Percentiles rank a stretch among this genome's conserved stretches.
Conservation (phyloP, 768 basidiomycete species). For the Leccinum arenicola region DNA sequence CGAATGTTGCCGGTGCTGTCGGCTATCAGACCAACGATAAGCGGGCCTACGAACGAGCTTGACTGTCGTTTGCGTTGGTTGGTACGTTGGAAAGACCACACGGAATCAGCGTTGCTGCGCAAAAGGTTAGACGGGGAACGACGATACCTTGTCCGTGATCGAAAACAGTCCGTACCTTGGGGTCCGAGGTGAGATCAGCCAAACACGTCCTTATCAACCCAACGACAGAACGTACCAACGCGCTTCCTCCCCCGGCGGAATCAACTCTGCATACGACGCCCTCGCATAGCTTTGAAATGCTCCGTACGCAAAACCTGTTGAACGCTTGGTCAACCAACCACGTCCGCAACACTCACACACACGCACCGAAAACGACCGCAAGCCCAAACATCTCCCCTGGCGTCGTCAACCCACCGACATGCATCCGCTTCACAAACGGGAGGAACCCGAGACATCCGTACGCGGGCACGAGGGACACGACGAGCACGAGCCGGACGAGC, state of each 20-base stretch:
- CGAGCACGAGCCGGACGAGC: constrained; percentile 61
- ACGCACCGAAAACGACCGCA: constrained; percentile 75
- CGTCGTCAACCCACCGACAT: constrained; percentile 73
- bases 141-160: constrained; percentile 80
- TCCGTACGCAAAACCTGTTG: constrained; percentile 68
- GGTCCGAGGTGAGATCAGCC: background rate
- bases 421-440: constrained; percentile 42
- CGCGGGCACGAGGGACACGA: constrained; percentile 65
- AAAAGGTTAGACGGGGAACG: background rate
- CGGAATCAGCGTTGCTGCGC: background rate
- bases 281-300: constrained; percentile 90
- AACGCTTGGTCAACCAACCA: background rate
- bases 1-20: constrained; percentile 91
- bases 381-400: constrained; percentile 83
- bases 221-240: constrained; percentile 56
- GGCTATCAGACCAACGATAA: constrained; percentile 84
- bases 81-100: background rate
- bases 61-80: constrained; percentile 47
- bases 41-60: constrained; percentile 87
- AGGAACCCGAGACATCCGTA: constrained; percentile 87
- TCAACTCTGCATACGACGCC: constrained; percentile 81
- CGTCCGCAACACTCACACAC: background rate
- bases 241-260: constrained; percentile 87
- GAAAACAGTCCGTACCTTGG: constrained; percentile 72
- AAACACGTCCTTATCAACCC: background rate